These are phyloP conservation scores for Gelatoporia subvermispora DNA, from an alignment of 768 basidiomycete species.

Conservation along the genomic window DNA sequence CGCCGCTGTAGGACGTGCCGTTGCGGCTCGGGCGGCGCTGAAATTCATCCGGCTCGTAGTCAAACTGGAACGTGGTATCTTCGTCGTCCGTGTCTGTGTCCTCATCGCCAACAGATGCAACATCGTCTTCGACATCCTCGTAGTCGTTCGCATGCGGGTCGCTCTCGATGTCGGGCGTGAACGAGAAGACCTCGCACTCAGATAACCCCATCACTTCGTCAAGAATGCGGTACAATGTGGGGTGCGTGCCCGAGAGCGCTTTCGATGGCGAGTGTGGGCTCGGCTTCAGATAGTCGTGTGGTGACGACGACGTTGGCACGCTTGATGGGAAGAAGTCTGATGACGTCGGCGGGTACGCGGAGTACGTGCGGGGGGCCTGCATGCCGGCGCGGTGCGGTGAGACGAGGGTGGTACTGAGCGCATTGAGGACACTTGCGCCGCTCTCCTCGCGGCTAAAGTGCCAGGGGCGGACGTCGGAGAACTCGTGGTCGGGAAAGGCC, in stretches of 20 bases:
- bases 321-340: constrained; percentile 75
- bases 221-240: constrained; percentile 80
- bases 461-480: constrained; percentile 84
- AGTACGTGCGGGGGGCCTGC: constrained; percentile 75
- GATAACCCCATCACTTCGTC: constrained; percentile 85
- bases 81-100: constrained; percentile 56
- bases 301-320: constrained; percentile 67
- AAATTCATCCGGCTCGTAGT: constrained; percentile 69
- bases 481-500: constrained; percentile 97
- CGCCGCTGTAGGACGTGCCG: constrained; percentile 24
- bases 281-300: constrained; percentile 44
- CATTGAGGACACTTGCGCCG: constrained; percentile 72
- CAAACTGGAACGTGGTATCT: constrained; percentile 71
- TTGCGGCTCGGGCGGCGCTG: constrained; percentile 15
- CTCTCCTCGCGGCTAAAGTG: constrained; percentile 83
- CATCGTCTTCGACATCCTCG: constrained; percentile 74
- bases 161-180: constrained; percentile 86
- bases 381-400: constrained; percentile 65
- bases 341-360: constrained; percentile 74
- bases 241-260: constrained; percentile 81
- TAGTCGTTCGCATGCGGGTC: constrained; percentile 90
- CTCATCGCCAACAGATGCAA: constrained; percentile 60
- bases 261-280: constrained; percentile 70
- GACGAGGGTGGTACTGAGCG: constrained; percentile 78
- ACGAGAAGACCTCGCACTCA: constrained; percentile 95